phyloP scores from a whole-genome alignment of 2,329 filamentous ascomycete genomes.

The Aureobasidium subglaciale region DNA sequence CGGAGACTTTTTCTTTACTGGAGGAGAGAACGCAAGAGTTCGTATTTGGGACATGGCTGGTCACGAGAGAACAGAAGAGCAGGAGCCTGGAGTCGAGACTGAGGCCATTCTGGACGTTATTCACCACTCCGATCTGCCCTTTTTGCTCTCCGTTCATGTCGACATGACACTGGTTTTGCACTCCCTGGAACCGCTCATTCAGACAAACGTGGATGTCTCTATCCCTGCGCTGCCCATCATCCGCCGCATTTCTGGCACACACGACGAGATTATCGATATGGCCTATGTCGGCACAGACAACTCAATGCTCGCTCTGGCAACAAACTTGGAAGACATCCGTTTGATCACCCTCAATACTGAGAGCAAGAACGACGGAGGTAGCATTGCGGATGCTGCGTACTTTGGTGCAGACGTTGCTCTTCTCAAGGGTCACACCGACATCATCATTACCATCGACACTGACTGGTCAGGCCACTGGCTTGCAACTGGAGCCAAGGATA shows the following conservation, averaged over 20 bases:
- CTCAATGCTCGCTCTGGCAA: slow-evolving; percentile 80
- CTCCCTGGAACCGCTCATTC: slow-evolving; percentile 42
- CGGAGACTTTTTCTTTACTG: slow-evolving; percentile 70
- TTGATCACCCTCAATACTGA: slow-evolving; percentile 62
- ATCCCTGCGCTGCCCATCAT: slow-evolving; percentile 55
- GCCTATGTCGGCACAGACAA: slow-evolving; percentile 75
- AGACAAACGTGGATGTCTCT: slow-evolving; percentile 29
- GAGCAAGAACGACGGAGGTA: slow-evolving; percentile 24
- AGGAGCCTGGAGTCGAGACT: slow-evolving; percentile 52
- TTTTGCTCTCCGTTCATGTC: slow-evolving; percentile 74
- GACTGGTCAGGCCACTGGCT: slow-evolving; percentile 98
- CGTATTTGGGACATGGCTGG: slow-evolving; percentile 78
- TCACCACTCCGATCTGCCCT: slow-evolving; percentile 57
- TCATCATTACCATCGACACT: slow-evolving; percentile 87
- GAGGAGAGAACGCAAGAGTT: slow-evolving; percentile 73
- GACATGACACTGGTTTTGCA: slow-evolving; percentile 84
- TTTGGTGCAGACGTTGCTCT: slow-evolving; percentile 86
- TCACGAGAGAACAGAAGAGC: slow-evolving; percentile 70
- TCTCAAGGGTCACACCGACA: slow-evolving; percentile 86
- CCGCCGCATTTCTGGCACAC: slow-evolving; percentile 84
- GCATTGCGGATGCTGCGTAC: slow-evolving; percentile 40
- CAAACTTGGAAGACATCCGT: slow-evolving; percentile 88
- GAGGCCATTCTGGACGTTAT: slow-evolving; percentile 67
- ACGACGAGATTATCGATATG: slow-evolving; percentile 95
- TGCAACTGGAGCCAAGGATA: slow-evolving; percentile 93